Base-by-base conservation (phyloP, 1,139 yeast genomes). In the Scheffersomyces cryptocercus region DNA sequence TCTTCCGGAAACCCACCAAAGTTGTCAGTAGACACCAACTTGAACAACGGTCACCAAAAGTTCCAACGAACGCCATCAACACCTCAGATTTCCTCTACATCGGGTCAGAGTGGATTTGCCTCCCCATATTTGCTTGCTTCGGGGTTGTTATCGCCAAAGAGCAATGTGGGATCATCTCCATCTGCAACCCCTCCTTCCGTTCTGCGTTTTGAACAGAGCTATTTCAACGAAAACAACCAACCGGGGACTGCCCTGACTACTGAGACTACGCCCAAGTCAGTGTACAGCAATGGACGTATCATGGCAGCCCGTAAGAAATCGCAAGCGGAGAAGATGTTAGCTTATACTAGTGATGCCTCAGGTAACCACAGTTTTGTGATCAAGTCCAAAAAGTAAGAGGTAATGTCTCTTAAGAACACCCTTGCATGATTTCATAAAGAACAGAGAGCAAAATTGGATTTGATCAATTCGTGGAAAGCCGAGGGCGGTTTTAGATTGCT, bases 71-170 rank as follows among this genome's bases (percentile, higher is more conserved):
- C 59, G 1, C 72, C 70, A 16, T 49, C 61, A 8, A 68, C 74
- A 3, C 75, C 75, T 3, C 65, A 59, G 36, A 37, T 61, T 3
- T 47, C 61, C 13, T 52, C 55, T n/a, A 45, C 53, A 12, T 42
- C 58, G 3, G 53, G 48, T 38, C 64, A 53, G 37, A 55, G 61
- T 36, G 85, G 85, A 0, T 78, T 82, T 60, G 75, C 82, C 0
- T 79, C 86, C 1, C 86, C 88, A 2, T 82, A 79, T 49, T 65
- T 81, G 39, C 61, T 81, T 45, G 84, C 86, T 0, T 73, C 84
- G 0, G 85, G 85, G 0, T 49, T 77, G 38, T 59, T 74, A 36
- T 75, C 85, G 4, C 81, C 83, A 3, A 74, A 70, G 49, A 70
- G 49, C 15, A 46, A 47, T 13, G 46, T 52, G 1, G 44, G 53